phyloP scores from a whole-genome alignment of 208 protist species.

The Acanthamoeba healyi region DNA sequence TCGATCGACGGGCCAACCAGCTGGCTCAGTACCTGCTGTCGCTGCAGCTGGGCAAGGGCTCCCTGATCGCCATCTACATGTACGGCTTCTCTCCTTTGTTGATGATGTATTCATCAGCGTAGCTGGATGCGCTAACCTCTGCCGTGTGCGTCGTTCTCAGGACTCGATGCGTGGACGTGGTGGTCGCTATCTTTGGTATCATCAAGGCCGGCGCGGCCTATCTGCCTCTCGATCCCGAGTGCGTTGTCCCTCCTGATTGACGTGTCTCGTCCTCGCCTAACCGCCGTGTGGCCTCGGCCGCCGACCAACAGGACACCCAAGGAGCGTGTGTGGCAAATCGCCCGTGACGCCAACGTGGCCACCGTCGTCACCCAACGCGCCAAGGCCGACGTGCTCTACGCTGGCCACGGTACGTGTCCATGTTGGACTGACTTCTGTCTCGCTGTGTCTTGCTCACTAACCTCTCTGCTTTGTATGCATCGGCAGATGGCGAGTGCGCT shows the following conservation, averaged over 20 bases:
- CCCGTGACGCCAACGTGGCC: background rate
- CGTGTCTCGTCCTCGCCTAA: background rate
- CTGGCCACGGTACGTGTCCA: constrained; percentile 32
- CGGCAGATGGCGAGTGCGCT: background rate
- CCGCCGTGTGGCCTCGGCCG: background rate
- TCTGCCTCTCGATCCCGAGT: constrained; percentile 49
- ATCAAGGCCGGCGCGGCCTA: constrained; percentile 66
- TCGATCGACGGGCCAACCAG: background rate
- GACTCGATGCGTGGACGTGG: constrained; percentile 42
- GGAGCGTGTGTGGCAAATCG: constrained; percentile 28
- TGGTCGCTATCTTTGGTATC: constrained; percentile 44
- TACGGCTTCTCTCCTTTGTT: background rate
- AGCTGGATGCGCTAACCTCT: background rate
- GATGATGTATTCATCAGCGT: background rate
- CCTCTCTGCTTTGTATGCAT: background rate
- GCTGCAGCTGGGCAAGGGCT: background rate
- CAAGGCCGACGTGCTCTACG: background rate
- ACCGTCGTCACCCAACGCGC: background rate
- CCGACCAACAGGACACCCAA: background rate
- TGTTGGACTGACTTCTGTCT: too few relatives aligned
- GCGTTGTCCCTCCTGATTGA: background rate
- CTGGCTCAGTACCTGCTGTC: background rate
- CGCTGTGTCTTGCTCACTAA: too few relatives aligned
- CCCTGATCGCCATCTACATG: constrained; percentile 30
- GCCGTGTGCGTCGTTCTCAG: background rate